phyloP scores from a whole-genome alignment of 2,329 filamentous ascomycete species.

The Xylariaceae sp. region DNA sequence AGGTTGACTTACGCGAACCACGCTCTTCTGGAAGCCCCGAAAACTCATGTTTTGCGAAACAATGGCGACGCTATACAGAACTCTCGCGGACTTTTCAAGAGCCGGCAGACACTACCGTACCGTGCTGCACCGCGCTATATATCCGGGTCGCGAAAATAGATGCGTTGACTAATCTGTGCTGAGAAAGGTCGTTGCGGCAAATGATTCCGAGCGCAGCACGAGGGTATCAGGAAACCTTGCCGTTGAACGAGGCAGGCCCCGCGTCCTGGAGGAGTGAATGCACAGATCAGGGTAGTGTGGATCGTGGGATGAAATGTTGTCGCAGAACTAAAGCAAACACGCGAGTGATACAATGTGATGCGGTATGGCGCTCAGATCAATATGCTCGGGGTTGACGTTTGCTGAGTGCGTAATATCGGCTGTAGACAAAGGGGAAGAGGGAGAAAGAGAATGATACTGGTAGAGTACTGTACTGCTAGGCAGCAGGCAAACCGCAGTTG shows the following conservation, averaged over 20 bases:
- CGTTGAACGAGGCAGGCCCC: neutral
- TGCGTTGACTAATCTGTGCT: neutral
- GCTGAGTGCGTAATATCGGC: neutral
- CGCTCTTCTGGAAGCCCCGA: slow-evolving; percentile 89
- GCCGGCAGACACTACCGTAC: neutral
- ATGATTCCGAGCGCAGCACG: neutral
- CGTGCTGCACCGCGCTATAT: neutral
- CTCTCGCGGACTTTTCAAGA: neutral
- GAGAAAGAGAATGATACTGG: neutral
- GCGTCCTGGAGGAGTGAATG: neutral
- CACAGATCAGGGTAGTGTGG: neutral
- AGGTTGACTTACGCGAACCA: slow-evolving; percentile 64
- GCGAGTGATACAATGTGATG: neutral
- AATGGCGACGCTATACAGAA: neutral
- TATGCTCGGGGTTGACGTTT: neutral
- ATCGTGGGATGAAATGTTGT: neutral
- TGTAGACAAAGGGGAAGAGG: neutral
- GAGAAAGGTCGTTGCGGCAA: neutral
- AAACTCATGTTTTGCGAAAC: slow-evolving; percentile 69
- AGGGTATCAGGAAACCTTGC: neutral
- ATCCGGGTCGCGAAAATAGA: neutral
- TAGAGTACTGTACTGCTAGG: too few species aligned
- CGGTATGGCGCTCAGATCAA: neutral
- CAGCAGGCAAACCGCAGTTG: neutral
- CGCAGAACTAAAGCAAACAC: neutral